Evolutionary conservation across 208 protist species (phyloP).

Genomic region (Trypanosomatidae sp.): DNA sequence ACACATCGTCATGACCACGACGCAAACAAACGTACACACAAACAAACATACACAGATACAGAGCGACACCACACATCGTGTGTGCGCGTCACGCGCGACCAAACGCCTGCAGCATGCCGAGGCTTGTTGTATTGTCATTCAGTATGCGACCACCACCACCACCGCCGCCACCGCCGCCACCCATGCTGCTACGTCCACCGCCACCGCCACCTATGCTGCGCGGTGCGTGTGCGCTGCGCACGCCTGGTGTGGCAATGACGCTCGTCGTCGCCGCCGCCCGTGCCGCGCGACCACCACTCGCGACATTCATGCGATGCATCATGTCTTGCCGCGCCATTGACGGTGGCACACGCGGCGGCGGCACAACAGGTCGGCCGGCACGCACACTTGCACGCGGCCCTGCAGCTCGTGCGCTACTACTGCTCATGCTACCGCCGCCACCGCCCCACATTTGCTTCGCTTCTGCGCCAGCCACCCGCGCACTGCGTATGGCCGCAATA

Average conservation of each 20-base stretch:
- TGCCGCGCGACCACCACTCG: constrained; percentile 19
- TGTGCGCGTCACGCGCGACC: constrained; percentile 27
- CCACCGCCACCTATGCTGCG: no score
- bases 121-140: constrained; percentile 77
- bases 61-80: not conserved
- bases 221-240: no score
- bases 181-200: no score
- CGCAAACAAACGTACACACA: constrained; percentile 4
- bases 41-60: not conserved
- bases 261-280: constrained; percentile 6
- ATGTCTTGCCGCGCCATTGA: constrained; percentile 47
- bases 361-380: not conserved
- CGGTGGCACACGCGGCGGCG: constrained; percentile 18
- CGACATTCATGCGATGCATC: constrained; percentile 28
- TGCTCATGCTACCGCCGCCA: no score
- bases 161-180: constrained; percentile 11
- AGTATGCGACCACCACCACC: constrained; percentile 36
- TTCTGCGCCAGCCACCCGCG: constrained; percentile 12
- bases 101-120: constrained; percentile 79
- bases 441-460: constrained; percentile 40
- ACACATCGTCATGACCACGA: no score
- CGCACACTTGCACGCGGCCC: not conserved
- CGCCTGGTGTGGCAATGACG: no score
- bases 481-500: constrained; percentile 55
- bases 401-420: not conserved